A percentile compares a stretch with the other conserved stretches of the same genome.
These are phyloP conservation scores for Coniferiporia sulphurascens DNA, from an alignment of 1,284 basidiomycete species.

Conservation along the genomic window DNA sequence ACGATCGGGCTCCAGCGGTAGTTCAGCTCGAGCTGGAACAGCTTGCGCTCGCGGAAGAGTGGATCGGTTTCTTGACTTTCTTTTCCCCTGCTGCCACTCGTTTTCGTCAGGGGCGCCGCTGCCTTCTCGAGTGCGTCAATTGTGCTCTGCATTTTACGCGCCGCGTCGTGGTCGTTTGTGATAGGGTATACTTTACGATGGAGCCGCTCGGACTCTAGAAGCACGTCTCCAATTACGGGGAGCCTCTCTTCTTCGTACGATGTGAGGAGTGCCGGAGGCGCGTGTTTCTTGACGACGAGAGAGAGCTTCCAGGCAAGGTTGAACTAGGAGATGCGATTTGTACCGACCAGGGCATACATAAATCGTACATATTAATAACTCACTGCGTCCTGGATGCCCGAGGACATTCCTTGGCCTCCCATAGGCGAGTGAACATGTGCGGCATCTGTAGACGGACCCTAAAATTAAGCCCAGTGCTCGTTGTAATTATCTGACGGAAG, in stretches of 20 bases:
- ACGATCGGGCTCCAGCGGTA: constrained; percentile 23
- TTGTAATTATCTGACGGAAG: neutral
- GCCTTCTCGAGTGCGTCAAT: neutral
- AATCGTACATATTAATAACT: constrained; percentile 10
- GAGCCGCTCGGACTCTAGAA: neutral
- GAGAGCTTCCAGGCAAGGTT: constrained; percentile 32
- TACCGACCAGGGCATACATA: neutral
- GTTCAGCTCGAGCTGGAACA: constrained; percentile 22
- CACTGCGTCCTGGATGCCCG: constrained; percentile 37
- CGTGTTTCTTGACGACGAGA: constrained; percentile 24
- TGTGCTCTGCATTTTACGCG: neutral
- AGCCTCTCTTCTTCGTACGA: constrained; percentile 1
- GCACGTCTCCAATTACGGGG: neutral
- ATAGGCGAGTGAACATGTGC: constrained; percentile 40
- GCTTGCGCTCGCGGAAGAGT: constrained; percentile 8
- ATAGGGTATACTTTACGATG: neutral
- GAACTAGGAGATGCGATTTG: constrained; percentile 6
- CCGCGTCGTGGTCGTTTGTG: neutral
- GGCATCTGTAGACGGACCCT: constrained; percentile 28
- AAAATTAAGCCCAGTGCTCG: neutral
- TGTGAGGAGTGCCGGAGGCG: constrained; percentile 2
- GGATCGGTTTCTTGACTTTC: neutral
- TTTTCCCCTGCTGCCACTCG: neutral
- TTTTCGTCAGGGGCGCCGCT: neutral
- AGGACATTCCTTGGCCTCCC: constrained; percentile 43